A percentile compares a stretch with the other conserved stretches of the same genome.
phyloP scores from a whole-genome alignment of 1,139 yeast species.

The Kodamaea anthophila region DNA sequence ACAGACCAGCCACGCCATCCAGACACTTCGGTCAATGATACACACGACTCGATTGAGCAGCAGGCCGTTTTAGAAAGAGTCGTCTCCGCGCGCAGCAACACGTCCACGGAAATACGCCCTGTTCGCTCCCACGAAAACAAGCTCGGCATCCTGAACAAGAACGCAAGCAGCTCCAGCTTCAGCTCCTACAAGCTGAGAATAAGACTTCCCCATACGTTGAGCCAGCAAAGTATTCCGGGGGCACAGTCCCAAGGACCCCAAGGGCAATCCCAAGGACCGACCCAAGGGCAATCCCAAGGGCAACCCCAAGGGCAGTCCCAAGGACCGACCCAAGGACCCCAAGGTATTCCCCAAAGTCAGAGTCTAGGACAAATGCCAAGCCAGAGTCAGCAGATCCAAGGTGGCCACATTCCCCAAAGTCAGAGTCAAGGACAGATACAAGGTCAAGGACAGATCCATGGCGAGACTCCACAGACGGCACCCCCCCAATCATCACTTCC shows the following conservation, averaged over 20 bases:
- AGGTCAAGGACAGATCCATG: too few species aligned
- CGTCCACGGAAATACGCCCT: slow-evolving; percentile 5
- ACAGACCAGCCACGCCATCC: too few species aligned
- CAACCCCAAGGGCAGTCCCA: too few species aligned
- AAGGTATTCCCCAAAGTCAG: too few species aligned
- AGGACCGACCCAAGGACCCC: too few species aligned
- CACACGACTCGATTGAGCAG: slow-evolving; percentile 1
- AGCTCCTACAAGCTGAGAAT: slow-evolving; percentile 29
- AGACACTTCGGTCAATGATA: slow-evolving; percentile 1
- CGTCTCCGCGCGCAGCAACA: slow-evolving; percentile 3
- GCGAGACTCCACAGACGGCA: neutral
- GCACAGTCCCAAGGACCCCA: slow-evolving; percentile 2
- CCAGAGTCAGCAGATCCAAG: slow-evolving; percentile 1
- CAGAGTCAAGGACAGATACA: slow-evolving; percentile 1
- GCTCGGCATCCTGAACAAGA: slow-evolving; percentile 13
- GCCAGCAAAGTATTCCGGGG: slow-evolving; percentile 8
- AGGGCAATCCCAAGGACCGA: too few species aligned
- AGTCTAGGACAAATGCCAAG: too few species aligned
- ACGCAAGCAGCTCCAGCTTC: slow-evolving; percentile 22
- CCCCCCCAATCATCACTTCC: too few species aligned
- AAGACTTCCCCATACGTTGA: slow-evolving; percentile 24
- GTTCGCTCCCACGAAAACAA: slow-evolving; percentile 6
- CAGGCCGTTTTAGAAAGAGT: slow-evolving; percentile 2
- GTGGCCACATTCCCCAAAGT: slow-evolving; percentile 1
- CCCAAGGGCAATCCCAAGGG: too few species aligned